Evolutionary conservation across 495 filamentous ascomycete genomes (phyloP).

Genomic region (Rhypophila decipiens): DNA sequence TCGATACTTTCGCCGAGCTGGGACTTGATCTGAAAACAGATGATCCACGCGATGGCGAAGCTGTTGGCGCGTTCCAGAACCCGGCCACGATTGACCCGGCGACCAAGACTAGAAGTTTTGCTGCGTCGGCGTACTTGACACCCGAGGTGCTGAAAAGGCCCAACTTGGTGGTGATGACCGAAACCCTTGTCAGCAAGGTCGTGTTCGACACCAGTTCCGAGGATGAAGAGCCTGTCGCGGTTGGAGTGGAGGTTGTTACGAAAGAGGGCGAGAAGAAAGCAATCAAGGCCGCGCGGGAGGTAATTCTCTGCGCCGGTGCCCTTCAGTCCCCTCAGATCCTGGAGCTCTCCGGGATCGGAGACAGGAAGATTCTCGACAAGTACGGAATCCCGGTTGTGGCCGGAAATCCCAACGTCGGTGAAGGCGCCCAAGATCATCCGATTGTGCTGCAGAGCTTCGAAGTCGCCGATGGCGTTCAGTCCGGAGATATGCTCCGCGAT

Average conservation of each 20-base stretch:
- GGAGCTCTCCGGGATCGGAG: conserved; percentile 73
- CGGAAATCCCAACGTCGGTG: conserved; percentile 70
- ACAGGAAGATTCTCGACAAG: conserved; percentile 52
- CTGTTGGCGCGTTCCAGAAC: conserved; percentile 41
- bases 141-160: conserved; percentile 26
- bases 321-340: conserved; percentile 55
- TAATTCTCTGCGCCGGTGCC: conserved; percentile 55
- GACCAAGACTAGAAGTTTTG: conserved; percentile 31
- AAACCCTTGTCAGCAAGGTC: conserved; percentile 40
- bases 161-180: conserved; percentile 43
- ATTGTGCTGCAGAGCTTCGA: conserved; percentile 34
- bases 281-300: conserved; percentile 35
- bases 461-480: conserved; percentile 32
- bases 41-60: conserved; percentile 34
- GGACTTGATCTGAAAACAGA: conserved; percentile 30
- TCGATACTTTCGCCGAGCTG: conserved; percentile 25
- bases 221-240: conserved; percentile 25
- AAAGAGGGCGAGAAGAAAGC: conserved; percentile 20
- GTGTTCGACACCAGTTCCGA: conserved; percentile 13
- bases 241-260: conserved; percentile 26
- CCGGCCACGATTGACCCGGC: conserved; percentile 37
- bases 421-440: conserved; percentile 53
- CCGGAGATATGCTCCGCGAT: conserved; percentile 39
- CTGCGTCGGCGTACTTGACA: conserved; percentile 32
- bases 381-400: conserved; percentile 64